Evolutionary conservation across 257 asterid species (phyloP).

Genomic region (Catharanthus roseus): DNA sequence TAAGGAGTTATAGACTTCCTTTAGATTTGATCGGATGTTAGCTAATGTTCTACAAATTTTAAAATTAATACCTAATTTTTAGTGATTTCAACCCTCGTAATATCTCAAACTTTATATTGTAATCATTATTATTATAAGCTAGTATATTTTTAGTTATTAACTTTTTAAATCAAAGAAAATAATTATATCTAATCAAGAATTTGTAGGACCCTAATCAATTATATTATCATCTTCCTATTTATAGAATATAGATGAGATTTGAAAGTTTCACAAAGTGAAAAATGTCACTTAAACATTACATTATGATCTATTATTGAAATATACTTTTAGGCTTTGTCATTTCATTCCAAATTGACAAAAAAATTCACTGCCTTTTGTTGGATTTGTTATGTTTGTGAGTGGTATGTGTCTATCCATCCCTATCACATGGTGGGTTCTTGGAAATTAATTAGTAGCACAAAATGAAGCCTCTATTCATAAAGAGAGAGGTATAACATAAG

Average conservation of each 20-base stretch:
- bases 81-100: too few relatives aligned
- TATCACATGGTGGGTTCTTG: conserved; percentile 4
- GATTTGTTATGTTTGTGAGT: neutral
- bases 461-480: conserved; percentile 2
- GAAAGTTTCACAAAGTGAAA: neutral
- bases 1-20: too few relatives aligned
- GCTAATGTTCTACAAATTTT: too few relatives aligned
- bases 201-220: neutral
- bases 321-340: neutral
- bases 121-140: too few relatives aligned
- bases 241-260: neutral
- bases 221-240: conserved; percentile 3
- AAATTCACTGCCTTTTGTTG: neutral
- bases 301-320: neutral
- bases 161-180: too few relatives aligned
- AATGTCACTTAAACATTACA: neutral
- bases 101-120: too few relatives aligned
- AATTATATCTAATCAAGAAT: neutral
- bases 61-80: too few relatives aligned
- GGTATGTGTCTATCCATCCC: neutral
- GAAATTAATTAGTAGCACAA: neutral
- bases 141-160: too few relatives aligned
- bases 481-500: too few relatives aligned
- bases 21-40: too few relatives aligned
- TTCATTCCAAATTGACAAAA: neutral